Conservation (phyloP, 148 eudicot genomes). For the Vaccinium corymbosum region DNA sequence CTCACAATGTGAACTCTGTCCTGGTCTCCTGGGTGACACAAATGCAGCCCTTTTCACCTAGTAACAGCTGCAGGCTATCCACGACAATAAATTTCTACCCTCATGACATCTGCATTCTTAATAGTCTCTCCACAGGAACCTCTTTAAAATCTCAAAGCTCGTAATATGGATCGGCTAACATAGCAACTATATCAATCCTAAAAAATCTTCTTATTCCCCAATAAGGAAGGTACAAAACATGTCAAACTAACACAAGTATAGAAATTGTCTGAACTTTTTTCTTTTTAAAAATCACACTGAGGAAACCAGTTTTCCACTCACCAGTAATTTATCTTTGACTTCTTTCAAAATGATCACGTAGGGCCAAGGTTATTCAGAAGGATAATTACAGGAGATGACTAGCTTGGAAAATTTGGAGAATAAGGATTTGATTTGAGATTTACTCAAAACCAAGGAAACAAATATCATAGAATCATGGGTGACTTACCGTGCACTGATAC, state of each 20-base stretch:
- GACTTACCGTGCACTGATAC: slow-evolving; percentile 94
- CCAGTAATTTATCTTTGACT: neutral
- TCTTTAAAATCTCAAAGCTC: neutral
- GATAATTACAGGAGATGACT: neutral
- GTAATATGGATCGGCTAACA: neutral
- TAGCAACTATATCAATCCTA: neutral
- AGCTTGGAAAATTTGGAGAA: slow-evolving; percentile 9
- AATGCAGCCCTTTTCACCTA: neutral
- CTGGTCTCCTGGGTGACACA: neutral
- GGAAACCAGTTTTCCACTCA: neutral
- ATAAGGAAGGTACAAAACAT: neutral
- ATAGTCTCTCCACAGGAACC: neutral
- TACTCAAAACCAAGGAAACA: neutral
- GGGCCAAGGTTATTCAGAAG: neutral
- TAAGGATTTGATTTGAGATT: slow-evolving; percentile 1
- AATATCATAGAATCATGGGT: slow-evolving; percentile 3
- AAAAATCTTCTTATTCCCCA: neutral
- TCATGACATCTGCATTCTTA: neutral
- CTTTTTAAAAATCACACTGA: neutral
- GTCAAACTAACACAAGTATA: neutral
- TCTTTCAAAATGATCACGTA: neutral
- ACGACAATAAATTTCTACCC: neutral
- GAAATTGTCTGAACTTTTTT: neutral
- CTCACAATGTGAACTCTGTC: neutral
- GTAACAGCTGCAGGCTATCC: neutral